These are phyloP conservation scores for Trypanosoma mega DNA, from an alignment of 208 protist species.

Conservation along the genomic window DNA sequence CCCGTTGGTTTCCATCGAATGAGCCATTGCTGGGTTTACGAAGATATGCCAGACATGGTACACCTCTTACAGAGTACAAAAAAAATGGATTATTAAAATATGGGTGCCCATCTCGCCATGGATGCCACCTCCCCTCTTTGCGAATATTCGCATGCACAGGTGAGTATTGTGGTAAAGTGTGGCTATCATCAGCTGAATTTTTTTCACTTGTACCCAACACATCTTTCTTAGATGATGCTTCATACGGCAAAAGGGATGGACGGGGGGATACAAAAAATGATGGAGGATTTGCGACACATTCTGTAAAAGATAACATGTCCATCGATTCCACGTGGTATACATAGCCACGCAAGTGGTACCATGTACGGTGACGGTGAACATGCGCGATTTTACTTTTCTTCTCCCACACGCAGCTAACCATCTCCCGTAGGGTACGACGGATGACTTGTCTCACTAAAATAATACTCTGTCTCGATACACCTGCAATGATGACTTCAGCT, in stretches of 20 bases:
- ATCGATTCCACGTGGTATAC: conserved; percentile 5
- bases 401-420: conserved; percentile 5
- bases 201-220: not conserved
- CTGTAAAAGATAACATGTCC: conserved; percentile 10
- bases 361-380: conserved; percentile 10
- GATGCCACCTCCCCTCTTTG: conserved; percentile 12
- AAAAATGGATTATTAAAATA: conserved; percentile 28
- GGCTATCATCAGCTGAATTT: not conserved
- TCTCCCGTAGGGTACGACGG: conserved; percentile 9
- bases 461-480: conserved; percentile 4
- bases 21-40: conserved; percentile 5
- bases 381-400: not conserved
- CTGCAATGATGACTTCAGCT: conserved; percentile 15
- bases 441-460: conserved; percentile 15
- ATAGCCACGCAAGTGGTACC: conserved; percentile 26
- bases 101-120: conserved; percentile 29
- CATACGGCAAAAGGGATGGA: conserved; percentile 2
- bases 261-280: conserved; percentile 5
- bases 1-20: too few relatives aligned
- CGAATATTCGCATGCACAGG: too few relatives aligned
- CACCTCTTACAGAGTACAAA: conserved; percentile 15
- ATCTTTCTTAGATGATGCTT: not conserved
- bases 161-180: too few relatives aligned
- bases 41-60: conserved; percentile 11
- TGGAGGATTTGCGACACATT: not conserved